Conservation (phyloP, 176 grass and related monocot genomes). For the Thalia dealbata region DNA sequence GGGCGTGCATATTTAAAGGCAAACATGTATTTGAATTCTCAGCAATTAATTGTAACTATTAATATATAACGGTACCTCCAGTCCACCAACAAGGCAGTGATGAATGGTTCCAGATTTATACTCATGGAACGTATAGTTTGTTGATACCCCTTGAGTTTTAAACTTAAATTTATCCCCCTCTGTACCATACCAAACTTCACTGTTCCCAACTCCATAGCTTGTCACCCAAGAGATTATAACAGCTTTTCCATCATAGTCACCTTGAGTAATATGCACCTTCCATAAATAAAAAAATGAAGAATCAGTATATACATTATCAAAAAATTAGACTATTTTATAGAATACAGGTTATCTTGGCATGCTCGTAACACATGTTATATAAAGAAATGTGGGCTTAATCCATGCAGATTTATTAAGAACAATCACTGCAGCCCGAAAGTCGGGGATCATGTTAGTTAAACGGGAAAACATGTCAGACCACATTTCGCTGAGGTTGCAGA, state of each 20-base stretch:
- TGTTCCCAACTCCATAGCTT: conserved; percentile 43
- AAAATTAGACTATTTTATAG: too few species aligned
- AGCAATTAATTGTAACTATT: too few species aligned
- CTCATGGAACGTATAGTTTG: conserved; percentile 79
- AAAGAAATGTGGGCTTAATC: too few species aligned
- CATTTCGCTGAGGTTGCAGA: too few species aligned
- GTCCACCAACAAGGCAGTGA: conserved; percentile 72
- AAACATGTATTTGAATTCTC: too few species aligned
- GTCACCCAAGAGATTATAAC: conserved; percentile 87
- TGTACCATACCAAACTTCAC: conserved; percentile 64
- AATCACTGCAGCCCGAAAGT: too few species aligned
- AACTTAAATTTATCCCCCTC: conserved; percentile 47
- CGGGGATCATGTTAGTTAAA: too few species aligned
- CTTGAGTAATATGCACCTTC: conserved; percentile 95
- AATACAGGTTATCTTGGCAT: too few species aligned
- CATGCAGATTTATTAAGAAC: too few species aligned
- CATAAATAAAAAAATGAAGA: conserved; percentile 8
- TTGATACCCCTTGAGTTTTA: conserved; percentile 48
- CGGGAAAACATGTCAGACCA: too few species aligned
- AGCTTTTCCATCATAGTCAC: conserved; percentile 92
- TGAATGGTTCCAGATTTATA: conserved; percentile 96
- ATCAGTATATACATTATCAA: background rate
- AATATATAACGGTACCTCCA: conserved; percentile 44
- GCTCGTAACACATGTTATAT: too few species aligned
- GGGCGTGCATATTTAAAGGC: background rate